Conservation (phyloP, 2,329 filamentous ascomycete species). For the Ophiostoma perfectum region DNA sequence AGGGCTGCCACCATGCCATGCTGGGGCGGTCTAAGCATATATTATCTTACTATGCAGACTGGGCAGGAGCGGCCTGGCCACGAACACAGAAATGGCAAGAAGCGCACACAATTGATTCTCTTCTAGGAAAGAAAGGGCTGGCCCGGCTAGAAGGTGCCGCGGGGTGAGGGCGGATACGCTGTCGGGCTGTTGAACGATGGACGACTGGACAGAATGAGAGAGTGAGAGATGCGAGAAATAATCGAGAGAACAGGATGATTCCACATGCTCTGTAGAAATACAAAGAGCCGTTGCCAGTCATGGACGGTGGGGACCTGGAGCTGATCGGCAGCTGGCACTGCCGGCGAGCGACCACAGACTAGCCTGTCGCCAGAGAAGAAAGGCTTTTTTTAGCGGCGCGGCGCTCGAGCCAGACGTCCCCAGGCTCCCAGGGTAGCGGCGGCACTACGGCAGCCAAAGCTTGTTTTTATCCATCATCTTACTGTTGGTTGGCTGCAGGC, state of each 20-base stretch:
- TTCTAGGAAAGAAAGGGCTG: not conserved
- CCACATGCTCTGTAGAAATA: not conserved
- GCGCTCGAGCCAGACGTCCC: not conserved
- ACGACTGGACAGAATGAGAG: not conserved
- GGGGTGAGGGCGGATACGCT: too few species aligned
- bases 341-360: too few species aligned
- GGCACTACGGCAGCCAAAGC: constrained; percentile 1
- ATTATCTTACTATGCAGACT: too few species aligned
- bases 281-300: not conserved
- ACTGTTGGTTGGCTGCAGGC: too few species aligned
- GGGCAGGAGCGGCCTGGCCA: too few species aligned
- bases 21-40: too few species aligned
- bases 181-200: too few species aligned
- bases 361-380: not conserved
- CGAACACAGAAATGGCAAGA: not conserved
- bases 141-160: not conserved
- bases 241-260: not conserved
- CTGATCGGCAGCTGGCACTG: constrained; percentile 1
- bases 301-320: not conserved
- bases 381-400: not conserved
- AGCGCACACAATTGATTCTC: not conserved
- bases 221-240: not conserved
- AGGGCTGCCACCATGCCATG: too few species aligned
- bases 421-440: not conserved
- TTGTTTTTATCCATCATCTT: constrained; percentile 11